phyloP scores from a whole-genome alignment of 2,329 filamentous ascomycete genomes.

The Apiospora kogelbergensis region DNA sequence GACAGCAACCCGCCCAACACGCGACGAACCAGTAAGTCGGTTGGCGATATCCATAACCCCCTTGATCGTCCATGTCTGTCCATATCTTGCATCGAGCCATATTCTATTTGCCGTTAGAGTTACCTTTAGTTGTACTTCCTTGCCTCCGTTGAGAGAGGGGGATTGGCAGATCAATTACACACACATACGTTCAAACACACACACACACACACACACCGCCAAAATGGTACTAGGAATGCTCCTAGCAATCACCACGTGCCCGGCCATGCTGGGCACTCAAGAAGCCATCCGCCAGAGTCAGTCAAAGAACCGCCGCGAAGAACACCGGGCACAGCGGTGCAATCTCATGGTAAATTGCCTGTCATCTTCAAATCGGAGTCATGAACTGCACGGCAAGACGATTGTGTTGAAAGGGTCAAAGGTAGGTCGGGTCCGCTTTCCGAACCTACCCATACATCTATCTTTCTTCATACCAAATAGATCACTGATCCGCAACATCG shows the following conservation, averaged over 20 bases:
- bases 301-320: slow-evolving; percentile 46
- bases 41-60: neutral
- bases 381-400: slow-evolving; percentile 42
- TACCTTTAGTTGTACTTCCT: neutral
- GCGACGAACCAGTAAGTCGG: neutral
- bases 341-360: slow-evolving; percentile 48
- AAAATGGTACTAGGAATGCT: slow-evolving; percentile 10
- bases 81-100: slow-evolving; percentile 1
- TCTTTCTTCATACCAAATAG: neutral
- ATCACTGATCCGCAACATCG: neutral
- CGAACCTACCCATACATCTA: neutral
- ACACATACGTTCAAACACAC: neutral
- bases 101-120: neutral
- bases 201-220: neutral
- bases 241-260: slow-evolving; percentile 4
- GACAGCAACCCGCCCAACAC: neutral
- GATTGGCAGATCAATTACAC: neutral
- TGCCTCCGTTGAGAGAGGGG: neutral
- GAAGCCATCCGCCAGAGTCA: slow-evolving; percentile 52
- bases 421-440: slow-evolving; percentile 23
- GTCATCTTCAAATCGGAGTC: slow-evolving; percentile 41
- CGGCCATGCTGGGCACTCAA: slow-evolving; percentile 45
- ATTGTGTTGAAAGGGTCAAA: slow-evolving; percentile 46
- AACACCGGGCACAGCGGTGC: slow-evolving; percentile 47
- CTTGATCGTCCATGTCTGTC: slow-evolving; percentile 1